Base-by-base conservation (phyloP, 2,329 filamentous ascomycete genomes). In the Tolypocladium amazonense region DNA sequence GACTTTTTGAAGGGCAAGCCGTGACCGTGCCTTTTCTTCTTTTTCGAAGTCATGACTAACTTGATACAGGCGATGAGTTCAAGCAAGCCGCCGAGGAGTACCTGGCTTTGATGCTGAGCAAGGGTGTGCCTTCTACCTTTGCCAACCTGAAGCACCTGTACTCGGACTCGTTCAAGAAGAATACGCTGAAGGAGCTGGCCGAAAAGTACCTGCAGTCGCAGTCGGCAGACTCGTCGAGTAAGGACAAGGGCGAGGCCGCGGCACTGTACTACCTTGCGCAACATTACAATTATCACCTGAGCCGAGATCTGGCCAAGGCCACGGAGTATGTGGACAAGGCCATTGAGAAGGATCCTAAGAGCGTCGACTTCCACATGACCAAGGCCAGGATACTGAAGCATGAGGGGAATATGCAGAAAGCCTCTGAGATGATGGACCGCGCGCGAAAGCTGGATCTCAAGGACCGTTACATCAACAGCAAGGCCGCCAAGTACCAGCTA, bases 401-500 rank as follows among this genome's bases (percentile, higher is more conserved):
- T 73, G 80, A 83, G 57, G 94, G 93, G 30, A 86, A 97, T 69
- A 76, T 87, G 7, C 77, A 83, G 65, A 90, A 89, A 73, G 94
- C 95, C 1, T 85, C 92, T 0, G 88, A 92, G 68, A 83, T 86
- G 50, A 97, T 99, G 91, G 89, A 97, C 66, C 80, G 88, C 65
- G 94, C 94, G 1, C 86, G 94, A 58, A 82, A 85, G 63, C 81
- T 97, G 63, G 95, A 99, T 70, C 85, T 89, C 65, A 91, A 88
- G 75, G 94, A 99, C 71, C 87, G 94, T 53, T 96, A 97, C 73
- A 97, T 97, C 80, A 99, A 99, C 80, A 95, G 92, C 64, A 99
- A 99, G 77, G 88, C 92, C 56, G 92, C 93, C 61, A 99, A 99
- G 72, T 99, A 99, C 72, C 92, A 95, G 73, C 82, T 99, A 56